Evolutionary conservation across 768 basidiomycete genomes (phyloP).

Genomic region (Lactifluus pinguis): DNA sequence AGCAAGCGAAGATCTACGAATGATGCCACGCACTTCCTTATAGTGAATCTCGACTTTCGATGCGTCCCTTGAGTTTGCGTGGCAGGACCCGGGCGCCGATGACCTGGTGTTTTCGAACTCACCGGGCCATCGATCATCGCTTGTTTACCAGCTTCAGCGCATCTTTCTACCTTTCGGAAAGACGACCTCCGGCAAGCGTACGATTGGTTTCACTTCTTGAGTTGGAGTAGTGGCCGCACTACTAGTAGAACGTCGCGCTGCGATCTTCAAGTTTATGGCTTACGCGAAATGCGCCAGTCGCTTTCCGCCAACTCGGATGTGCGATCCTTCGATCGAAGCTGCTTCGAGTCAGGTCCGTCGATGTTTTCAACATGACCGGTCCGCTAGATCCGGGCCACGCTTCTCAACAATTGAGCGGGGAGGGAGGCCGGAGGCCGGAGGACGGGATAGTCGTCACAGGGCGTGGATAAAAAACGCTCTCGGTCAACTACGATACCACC

Average conservation of each 20-base stretch:
- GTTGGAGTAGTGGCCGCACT: too few relatives aligned
- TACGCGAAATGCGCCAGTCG: slow-evolving; percentile 69
- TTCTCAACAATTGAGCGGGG: too few relatives aligned
- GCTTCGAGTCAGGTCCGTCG: too few relatives aligned
- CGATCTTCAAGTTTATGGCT: slow-evolving; percentile 44
- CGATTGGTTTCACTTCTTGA: slow-evolving; percentile 25
- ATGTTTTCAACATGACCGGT: too few relatives aligned
- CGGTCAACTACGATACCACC: too few relatives aligned
- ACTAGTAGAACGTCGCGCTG: slow-evolving; percentile 20
- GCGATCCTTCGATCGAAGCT: too few relatives aligned
- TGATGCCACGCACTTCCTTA: slow-evolving; percentile 45
- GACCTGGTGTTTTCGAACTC: slow-evolving; percentile 14
- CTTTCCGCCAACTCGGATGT: slow-evolving; percentile 41
- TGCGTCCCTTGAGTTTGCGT: slow-evolving; percentile 18
- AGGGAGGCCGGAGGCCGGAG: too few relatives aligned
- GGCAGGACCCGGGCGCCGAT: slow-evolving; percentile 13
- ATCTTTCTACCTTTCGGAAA: slow-evolving; percentile 69
- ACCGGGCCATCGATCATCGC: background rate
- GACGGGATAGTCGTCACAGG: too few relatives aligned
- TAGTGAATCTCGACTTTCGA: slow-evolving; percentile 39
- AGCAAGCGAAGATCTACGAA: slow-evolving; percentile 74
- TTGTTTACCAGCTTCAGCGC: slow-evolving; percentile 1
- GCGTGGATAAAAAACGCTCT: too few relatives aligned
- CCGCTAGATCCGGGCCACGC: too few relatives aligned
- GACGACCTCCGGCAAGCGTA: slow-evolving; percentile 51